phyloP scores from a whole-genome alignment of 176 grass and related monocot genomes.

The Panicum miliaceum region DNA sequence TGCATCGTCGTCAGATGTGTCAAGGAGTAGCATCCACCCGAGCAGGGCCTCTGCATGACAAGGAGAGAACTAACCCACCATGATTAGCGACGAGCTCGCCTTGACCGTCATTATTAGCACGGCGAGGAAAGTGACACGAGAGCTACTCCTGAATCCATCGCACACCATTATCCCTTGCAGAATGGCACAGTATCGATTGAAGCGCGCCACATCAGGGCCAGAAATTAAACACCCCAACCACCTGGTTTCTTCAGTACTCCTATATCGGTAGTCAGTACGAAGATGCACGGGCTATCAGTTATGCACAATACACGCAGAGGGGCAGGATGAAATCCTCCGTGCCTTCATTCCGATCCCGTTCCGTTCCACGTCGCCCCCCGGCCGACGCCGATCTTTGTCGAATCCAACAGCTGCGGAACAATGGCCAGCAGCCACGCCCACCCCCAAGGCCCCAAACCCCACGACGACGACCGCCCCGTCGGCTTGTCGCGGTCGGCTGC shows the following conservation, averaged over 20 bases:
- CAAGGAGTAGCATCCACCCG: conserved; percentile 4
- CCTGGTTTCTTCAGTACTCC: not conserved
- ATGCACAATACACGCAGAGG: not conserved
- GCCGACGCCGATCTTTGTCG: not conserved
- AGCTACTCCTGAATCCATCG: not conserved
- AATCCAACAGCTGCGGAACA: conserved; percentile 10
- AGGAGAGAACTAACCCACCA: not conserved
- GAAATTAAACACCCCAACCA: not conserved
- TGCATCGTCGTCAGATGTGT: conserved; percentile 14
- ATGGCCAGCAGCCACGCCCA: not conserved
- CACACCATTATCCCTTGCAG: too few relatives aligned
- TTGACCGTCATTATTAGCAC: conserved; percentile 25
- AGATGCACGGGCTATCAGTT: not conserved
- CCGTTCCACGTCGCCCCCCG: not conserved
- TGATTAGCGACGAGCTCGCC: not conserved
- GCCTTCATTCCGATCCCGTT: too few relatives aligned
- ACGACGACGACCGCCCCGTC: conserved; percentile 16
- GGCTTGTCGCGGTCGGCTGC: conserved; percentile 29
- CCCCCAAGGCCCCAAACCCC: not conserved
- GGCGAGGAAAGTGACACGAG: not conserved
- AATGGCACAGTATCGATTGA: not conserved
- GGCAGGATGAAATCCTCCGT: too few relatives aligned
- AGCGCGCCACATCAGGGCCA: not conserved
- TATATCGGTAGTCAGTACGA: not conserved
- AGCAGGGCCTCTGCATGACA: conserved; percentile 14